Base-by-base conservation (phyloP, 768 basidiomycete species). In the Leccinum olivaceopallidum region DNA sequence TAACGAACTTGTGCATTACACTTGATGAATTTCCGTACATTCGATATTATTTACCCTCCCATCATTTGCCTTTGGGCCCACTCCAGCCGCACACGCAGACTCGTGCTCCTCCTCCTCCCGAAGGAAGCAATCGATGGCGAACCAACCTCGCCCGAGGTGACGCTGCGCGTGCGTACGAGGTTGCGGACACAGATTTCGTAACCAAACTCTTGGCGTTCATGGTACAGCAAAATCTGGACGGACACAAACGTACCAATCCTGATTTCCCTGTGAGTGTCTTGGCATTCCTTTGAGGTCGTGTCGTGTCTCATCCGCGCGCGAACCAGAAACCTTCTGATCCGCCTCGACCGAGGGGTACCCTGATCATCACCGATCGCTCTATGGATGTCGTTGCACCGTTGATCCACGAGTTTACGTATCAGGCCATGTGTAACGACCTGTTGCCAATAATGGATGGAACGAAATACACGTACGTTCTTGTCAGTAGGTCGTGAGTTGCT, bases 341-440 rank as follows among this genome's bases (percentile, higher is more conserved):
- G 7, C 77, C 81, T 7, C 81, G 94, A 61, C 88, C 90, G 13
- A 85, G 90, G 59, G 87, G 84, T 4, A 90, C 93, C 16, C 78
- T 98, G 42, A 82, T 98, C 69, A 89, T 99, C 61, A 95, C 95
- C 5, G 97, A 99, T 75, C 87, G 97, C n/a, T 84, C 95, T 4
- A 94, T 99, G 89, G 97, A 99, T 74, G 87, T 88, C 67, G 70
- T 90, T 26, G 89, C 94, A 3, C 97, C 97, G 2, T 84, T 98
- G 61, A 72, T 97, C 37, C 97, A 99, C 72, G 97, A 98, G 70
- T 99, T 99, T 71, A 98, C 96, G 22, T 99, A 98, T 74, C 97
- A 98, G 75, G 96, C 97, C 0, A 99, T 99, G 97, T 90, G 90
- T 53, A 94, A 95, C 67, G 97, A 99, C 73, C 75, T 99, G 20